A percentile compares a stretch with the other conserved stretches of the same genome.
These are phyloP conservation scores for Hemisphaericaspora lyxosophila DNA, from an alignment of 1,139 yeast species.

Conservation along the genomic window DNA sequence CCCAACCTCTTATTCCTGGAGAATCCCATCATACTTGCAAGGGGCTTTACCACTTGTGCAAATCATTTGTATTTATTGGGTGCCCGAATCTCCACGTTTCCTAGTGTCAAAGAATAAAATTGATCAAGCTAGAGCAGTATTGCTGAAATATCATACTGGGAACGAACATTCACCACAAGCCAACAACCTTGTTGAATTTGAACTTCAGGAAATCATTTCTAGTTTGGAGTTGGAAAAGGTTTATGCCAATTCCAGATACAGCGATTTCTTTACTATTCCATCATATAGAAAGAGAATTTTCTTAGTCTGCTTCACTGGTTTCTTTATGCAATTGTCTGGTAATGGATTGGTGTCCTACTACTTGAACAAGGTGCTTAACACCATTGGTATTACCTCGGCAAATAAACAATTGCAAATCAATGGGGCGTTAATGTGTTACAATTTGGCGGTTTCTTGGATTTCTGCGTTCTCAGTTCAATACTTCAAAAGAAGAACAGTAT, in stretches of 20 bases:
- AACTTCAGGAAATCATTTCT: constrained; percentile 43
- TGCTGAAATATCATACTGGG: constrained; percentile 45
- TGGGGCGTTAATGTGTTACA: constrained; percentile 44
- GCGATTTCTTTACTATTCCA: constrained; percentile 33
- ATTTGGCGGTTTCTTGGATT: constrained; percentile 32
- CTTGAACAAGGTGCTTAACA: constrained; percentile 44
- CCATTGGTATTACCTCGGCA: constrained; percentile 48
- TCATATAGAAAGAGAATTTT: constrained; percentile 48
- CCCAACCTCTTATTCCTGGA: constrained; percentile 34
- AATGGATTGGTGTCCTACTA: constrained; percentile 54
- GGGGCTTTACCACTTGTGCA: constrained; percentile 32
- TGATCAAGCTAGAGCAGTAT: constrained; percentile 38
- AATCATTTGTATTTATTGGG: constrained; percentile 26
- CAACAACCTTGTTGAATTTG: constrained; percentile 40
- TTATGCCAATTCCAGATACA: constrained; percentile 26
- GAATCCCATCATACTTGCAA: constrained; percentile 49
- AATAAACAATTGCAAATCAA: constrained; percentile 46
- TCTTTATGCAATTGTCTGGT: constrained; percentile 50
- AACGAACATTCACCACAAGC: constrained; percentile 28
- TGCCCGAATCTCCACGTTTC: constrained; percentile 51
- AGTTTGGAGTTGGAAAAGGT: constrained; percentile 36
- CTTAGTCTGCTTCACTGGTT: constrained; percentile 31
- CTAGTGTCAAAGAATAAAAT: constrained; percentile 35
- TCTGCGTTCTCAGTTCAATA: constrained; percentile 30
- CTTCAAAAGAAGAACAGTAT: constrained; percentile 46